phyloP scores from a whole-genome alignment of 495 filamentous ascomycete genomes.

The Hypoxylon lienhwacheense region DNA sequence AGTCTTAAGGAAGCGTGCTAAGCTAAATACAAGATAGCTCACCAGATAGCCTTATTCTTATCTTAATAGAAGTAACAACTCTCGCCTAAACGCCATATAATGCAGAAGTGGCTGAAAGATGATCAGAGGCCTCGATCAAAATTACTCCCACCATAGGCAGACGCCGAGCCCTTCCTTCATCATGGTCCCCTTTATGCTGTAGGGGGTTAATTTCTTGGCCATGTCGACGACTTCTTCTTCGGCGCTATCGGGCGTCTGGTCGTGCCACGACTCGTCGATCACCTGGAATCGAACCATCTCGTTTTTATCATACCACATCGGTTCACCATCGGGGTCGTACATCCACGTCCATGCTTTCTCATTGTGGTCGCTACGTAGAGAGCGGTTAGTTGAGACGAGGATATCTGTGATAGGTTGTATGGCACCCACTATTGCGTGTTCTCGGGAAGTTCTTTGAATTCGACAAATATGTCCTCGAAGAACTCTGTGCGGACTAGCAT shows the following conservation, averaged over 20 bases:
- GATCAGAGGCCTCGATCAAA: background rate
- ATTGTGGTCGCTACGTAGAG: conserved; percentile 60
- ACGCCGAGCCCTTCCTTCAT: conserved; percentile 54
- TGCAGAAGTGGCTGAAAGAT: conserved; percentile 7
- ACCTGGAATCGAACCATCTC: conserved; percentile 86
- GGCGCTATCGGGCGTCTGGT: conserved; percentile 74
- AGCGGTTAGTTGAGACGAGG: conserved; percentile 11
- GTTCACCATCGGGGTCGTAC: conserved; percentile 61
- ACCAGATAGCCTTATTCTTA: conserved; percentile 22
- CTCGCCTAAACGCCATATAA: conserved; percentile 8
- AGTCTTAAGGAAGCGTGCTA: conserved; percentile 36
- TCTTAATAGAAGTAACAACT: conserved; percentile 18
- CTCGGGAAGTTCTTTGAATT: conserved; percentile 67
- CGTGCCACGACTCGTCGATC: conserved; percentile 82
- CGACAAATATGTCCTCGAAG: conserved; percentile 86
- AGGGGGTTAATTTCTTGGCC: conserved; percentile 58
- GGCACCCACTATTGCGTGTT: conserved; percentile 69
- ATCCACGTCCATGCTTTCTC: conserved; percentile 84
- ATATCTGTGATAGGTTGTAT: background rate
- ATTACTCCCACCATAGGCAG: conserved; percentile 57
- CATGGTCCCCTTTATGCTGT: conserved; percentile 67
- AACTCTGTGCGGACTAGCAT: conserved; percentile 78
- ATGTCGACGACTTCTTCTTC: conserved; percentile 56
- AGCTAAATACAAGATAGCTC: no score
- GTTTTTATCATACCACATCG: conserved; percentile 82